Evolutionary conservation across 1,284 basidiomycete species (phyloP).

Genomic region (Fomitopsis schrenkii): DNA sequence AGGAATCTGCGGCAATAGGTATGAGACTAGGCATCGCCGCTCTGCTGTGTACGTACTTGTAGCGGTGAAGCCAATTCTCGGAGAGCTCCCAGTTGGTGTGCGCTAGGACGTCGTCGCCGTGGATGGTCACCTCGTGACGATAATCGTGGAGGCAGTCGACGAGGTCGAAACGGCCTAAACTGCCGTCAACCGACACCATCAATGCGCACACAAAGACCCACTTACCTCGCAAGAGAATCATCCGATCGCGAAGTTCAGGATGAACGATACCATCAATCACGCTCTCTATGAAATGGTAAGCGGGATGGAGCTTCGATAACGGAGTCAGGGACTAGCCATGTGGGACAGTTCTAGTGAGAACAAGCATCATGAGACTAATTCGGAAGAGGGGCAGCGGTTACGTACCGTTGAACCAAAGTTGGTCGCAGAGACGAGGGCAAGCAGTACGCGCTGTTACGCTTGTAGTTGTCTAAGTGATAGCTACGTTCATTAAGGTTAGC

Average conservation of each 20-base stretch:
- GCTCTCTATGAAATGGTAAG: constrained; percentile 50
- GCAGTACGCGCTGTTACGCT: constrained; percentile 76
- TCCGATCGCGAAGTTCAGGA: constrained; percentile 82
- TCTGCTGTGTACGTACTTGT: constrained; percentile 50
- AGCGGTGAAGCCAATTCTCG: constrained; percentile 79
- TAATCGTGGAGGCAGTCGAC: constrained; percentile 75
- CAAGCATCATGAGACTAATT: constrained; percentile 2
- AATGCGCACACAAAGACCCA: constrained; percentile 11
- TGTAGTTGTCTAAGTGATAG: constrained; percentile 87
- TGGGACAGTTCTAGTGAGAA: constrained; percentile 62
- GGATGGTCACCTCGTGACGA: constrained; percentile 62
- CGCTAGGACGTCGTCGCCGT: constrained; percentile 85
- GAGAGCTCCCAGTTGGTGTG: constrained; percentile 87
- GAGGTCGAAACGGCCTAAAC: constrained; percentile 68
- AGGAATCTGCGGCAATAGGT: constrained; percentile 50
- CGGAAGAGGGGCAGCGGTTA: constrained; percentile 24
- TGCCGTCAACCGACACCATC: constrained; percentile 1
- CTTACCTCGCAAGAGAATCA: constrained; percentile 80
- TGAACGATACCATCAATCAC: constrained; percentile 87
- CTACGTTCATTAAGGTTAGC: constrained; percentile 23
- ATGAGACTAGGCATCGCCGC: not conserved
- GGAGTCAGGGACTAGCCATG: constrained; percentile 49
- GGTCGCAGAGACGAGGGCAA: constrained; percentile 85
- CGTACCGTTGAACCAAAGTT: constrained; percentile 78
- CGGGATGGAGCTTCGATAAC: not conserved